These are phyloP conservation scores for Plasmopara halstedii DNA, from an alignment of 352 stramenopile species.

Conservation along the genomic window DNA sequence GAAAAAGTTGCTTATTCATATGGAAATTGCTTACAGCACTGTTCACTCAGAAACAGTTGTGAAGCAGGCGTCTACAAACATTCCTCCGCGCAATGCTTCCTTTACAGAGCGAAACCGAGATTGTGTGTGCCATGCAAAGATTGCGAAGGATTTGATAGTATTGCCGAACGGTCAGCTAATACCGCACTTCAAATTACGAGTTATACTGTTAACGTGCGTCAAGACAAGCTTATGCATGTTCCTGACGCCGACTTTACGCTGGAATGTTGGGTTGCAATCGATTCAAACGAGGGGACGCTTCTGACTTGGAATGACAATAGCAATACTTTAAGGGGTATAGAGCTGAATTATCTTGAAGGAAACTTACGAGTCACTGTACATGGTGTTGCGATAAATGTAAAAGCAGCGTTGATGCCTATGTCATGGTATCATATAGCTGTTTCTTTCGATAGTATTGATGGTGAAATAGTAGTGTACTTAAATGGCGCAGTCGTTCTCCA, in stretches of 20 bases:
- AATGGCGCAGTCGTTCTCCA: conserved; percentile 7
- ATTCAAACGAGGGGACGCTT: conserved; percentile 10
- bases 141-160: conserved; percentile 20
- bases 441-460: conserved; percentile 7
- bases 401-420: not conserved
- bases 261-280: conserved; percentile 18
- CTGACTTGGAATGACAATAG: conserved; percentile 9
- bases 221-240: conserved; percentile 1
- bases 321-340: not conserved
- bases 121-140: conserved; percentile 8
- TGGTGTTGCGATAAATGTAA: conserved; percentile 11
- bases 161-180: not conserved
- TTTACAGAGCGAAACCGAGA: not conserved
- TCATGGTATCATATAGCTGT: conserved; percentile 19
- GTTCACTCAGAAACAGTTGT: conserved; percentile 4
- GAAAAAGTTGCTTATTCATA: conserved; percentile 7
- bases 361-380: conserved; percentile 10
- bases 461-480: conserved; percentile 9
- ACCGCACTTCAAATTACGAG: conserved; percentile 14
- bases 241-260: conserved; percentile 7
- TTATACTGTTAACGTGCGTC: conserved; percentile 3
- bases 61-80: conserved; percentile 10
- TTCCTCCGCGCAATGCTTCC: conserved; percentile 11
- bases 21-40: conserved; percentile 11
- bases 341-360: conserved; percentile 7